These are phyloP conservation scores for Cadophora gregata DNA, from an alignment of 2,329 filamentous ascomycete genomes.

Conservation along the genomic window DNA sequence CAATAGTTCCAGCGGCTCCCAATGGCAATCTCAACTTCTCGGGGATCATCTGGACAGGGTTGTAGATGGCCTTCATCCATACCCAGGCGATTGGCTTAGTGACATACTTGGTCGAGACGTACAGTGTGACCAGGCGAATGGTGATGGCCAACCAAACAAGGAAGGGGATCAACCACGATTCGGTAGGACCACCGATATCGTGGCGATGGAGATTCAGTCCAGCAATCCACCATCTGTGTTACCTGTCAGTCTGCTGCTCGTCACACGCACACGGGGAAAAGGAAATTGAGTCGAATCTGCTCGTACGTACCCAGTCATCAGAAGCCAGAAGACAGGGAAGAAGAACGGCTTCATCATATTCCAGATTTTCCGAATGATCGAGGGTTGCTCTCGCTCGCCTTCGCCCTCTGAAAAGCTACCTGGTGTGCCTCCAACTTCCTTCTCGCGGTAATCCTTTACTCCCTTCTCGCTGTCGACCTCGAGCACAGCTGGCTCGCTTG, in stretches of 20 bases:
- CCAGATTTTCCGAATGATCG: background rate
- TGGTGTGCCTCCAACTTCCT: slow-evolving; percentile 23
- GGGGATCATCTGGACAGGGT: slow-evolving; percentile 67
- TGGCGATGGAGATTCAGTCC: slow-evolving; percentile 73
- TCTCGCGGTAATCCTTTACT: slow-evolving; percentile 24
- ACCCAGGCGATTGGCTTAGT: slow-evolving; percentile 68
- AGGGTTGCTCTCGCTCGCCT: background rate
- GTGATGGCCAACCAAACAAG: slow-evolving; percentile 78
- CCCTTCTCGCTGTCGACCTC: slow-evolving; percentile 22
- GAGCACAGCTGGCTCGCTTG: slow-evolving; percentile 1
- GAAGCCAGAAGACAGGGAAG: slow-evolving; percentile 17
- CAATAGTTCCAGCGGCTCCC: slow-evolving; percentile 68
- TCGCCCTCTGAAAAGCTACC: slow-evolving; percentile 19
- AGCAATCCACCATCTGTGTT: slow-evolving; percentile 55
- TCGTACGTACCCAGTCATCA: slow-evolving; percentile 26
- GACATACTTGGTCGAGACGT: slow-evolving; percentile 71
- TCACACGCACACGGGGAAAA: slow-evolving; percentile 14
- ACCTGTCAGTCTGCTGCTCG: slow-evolving; percentile 18
- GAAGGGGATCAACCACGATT: slow-evolving; percentile 78
- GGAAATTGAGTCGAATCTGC: background rate
- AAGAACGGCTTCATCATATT: slow-evolving; percentile 9
- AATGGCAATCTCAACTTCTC: slow-evolving; percentile 66
- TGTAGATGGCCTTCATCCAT: slow-evolving; percentile 70
- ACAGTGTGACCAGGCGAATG: slow-evolving; percentile 75
- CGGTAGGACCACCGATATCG: slow-evolving; percentile 59